These are phyloP conservation scores for Suillus plorans DNA, from an alignment of 768 basidiomycete genomes.

Conservation along the genomic window DNA sequence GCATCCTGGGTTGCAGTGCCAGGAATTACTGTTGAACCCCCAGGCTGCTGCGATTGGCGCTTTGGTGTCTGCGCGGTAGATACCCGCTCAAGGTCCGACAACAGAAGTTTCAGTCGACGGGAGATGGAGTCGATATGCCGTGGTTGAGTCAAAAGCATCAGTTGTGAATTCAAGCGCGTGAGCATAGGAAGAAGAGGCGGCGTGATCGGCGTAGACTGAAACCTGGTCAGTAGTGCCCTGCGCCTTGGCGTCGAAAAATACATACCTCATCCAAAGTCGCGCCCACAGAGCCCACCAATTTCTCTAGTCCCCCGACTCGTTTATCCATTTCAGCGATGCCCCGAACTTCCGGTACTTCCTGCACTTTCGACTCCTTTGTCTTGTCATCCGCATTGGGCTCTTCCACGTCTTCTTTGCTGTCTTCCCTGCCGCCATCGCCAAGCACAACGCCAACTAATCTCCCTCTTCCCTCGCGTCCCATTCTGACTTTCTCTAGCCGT, in stretches of 20 bases:
- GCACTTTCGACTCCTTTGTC: constrained; percentile 10
- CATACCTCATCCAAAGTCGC: constrained; percentile 80
- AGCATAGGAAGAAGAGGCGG: constrained; percentile 82
- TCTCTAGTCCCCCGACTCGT: constrained; percentile 82
- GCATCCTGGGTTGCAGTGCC: constrained; percentile 48
- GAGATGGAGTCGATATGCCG: constrained; percentile 96
- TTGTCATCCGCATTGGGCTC: constrained; percentile 12
- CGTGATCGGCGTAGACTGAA: constrained; percentile 68
- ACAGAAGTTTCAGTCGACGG: constrained; percentile 85
- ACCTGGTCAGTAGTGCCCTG: background rate
- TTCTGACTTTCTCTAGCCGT: constrained; percentile 65
- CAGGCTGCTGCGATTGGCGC: constrained; percentile 18
- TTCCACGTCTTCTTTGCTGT: constrained; percentile 6
- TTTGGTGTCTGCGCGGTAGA: constrained; percentile 39
- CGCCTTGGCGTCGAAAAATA: background rate
- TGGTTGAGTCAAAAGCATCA: constrained; percentile 89
- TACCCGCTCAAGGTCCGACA: constrained; percentile 89
- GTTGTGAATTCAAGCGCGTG: constrained; percentile 78
- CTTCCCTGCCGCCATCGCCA: constrained; percentile 16
- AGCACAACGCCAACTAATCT: constrained; percentile 61
- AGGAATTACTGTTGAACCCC: constrained; percentile 9
- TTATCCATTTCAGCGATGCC: constrained; percentile 75
- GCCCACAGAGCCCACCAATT: constrained; percentile 77
- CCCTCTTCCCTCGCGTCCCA: constrained; percentile 64
- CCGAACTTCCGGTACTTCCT: constrained; percentile 39